Percentiles rank a stretch among this genome's conserved stretches.
These are phyloP conservation scores for Neophaeococcomyces aloes DNA, from an alignment of 2,329 filamentous ascomycete species.

Conservation along the genomic window DNA sequence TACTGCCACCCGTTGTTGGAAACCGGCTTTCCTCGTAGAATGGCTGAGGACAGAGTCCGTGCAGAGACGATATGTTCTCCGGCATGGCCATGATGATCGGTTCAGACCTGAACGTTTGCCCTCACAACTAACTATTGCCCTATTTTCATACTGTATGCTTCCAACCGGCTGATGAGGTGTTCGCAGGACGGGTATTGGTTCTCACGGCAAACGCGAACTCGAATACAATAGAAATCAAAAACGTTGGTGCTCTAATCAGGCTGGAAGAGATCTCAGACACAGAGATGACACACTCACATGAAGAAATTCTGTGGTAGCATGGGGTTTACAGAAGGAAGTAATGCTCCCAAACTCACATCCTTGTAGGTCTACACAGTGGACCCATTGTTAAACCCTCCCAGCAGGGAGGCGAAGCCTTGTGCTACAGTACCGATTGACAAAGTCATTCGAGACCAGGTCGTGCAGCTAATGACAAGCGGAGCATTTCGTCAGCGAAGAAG, in stretches of 20 bases:
- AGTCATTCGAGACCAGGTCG: constrained; percentile 6
- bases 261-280: constrained; percentile 1
- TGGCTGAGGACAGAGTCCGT: constrained; percentile 53
- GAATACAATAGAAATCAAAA: neutral
- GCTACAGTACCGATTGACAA: constrained; percentile 7
- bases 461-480: constrained; percentile 5
- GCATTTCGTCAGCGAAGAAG: neutral
- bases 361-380: constrained; percentile 1
- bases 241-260: constrained; percentile 2
- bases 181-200: too few species aligned
- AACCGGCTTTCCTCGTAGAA: constrained; percentile 58
- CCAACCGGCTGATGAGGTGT: too few species aligned
- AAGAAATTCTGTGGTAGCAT: constrained; percentile 7
- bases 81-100: neutral
- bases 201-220: too few species aligned
- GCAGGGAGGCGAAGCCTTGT: constrained; percentile 2
- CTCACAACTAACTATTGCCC: neutral
- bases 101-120: neutral
- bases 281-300: neutral
- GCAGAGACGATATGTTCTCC: constrained; percentile 8
- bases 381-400: neutral
- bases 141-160: constrained; percentile 1
- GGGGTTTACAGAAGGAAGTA: constrained; percentile 1
- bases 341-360: constrained; percentile 5
- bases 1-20: constrained; percentile 55